These are phyloP conservation scores for Nyctanthes arbortristis DNA, from an alignment of 257 asterid species.

Conservation along the genomic window DNA sequence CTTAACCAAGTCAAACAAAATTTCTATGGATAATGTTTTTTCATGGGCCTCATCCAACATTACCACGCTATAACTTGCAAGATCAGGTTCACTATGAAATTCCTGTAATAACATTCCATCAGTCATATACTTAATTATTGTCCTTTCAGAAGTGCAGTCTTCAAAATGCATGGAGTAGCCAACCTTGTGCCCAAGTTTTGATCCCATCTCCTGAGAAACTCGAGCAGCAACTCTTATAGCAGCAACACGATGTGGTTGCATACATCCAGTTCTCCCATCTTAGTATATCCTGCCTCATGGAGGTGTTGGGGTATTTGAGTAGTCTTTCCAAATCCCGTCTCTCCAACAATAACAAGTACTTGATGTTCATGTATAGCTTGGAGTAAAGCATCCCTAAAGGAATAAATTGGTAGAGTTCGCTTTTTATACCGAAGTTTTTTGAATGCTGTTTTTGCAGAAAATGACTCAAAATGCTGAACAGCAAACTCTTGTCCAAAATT, in stretches of 20 bases:
- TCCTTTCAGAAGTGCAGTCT: constrained; percentile 87
- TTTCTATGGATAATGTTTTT: constrained; percentile 83
- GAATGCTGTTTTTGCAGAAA: constrained; percentile 70
- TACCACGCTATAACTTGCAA: constrained; percentile 83
- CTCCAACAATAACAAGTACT: constrained; percentile 95
- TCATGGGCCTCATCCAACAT: constrained; percentile 99
- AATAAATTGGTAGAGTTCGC: constrained; percentile 76
- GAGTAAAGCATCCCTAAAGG: constrained; percentile 71
- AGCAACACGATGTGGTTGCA: constrained; percentile 96
- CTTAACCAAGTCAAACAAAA: constrained; percentile 90
- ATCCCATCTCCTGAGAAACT: constrained; percentile 97
- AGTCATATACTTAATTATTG: constrained; percentile 80
- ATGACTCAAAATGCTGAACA: constrained; percentile 42
- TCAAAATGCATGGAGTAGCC: constrained; percentile 95
- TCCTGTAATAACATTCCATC: constrained; percentile 91
- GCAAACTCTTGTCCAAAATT: constrained; percentile 63
- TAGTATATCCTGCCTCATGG: constrained; percentile 85
- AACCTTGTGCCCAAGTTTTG: constrained; percentile 97
- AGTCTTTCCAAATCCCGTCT: constrained; percentile 94
- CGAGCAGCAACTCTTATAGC: constrained; percentile 99
- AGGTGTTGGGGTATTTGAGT: constrained; percentile 93
- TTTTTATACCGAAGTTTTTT: constrained; percentile 81
- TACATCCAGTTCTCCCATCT: constrained; percentile 83
- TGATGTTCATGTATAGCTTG: constrained; percentile 67
- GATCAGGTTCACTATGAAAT: constrained; percentile 93